Percentiles rank a stretch among this genome's conserved stretches.
Conservation (phyloP, 345 rosid genomes). For the Dovyalis caffra region DNA sequence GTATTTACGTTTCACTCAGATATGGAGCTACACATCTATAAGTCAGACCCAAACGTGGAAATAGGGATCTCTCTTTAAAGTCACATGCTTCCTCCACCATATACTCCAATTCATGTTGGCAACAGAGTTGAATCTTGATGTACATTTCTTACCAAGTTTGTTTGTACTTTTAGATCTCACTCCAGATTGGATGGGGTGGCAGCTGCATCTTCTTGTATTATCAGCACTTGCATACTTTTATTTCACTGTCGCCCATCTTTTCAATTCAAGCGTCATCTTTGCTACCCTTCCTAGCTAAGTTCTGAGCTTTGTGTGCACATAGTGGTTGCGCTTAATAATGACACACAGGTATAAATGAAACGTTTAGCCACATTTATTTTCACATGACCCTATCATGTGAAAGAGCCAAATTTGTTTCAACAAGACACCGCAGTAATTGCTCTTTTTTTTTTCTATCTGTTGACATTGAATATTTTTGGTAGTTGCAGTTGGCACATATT, state of each 20-base stretch:
- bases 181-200: neutral
- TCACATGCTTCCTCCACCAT: neutral
- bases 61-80: neutral
- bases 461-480: neutral
- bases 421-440: neutral
- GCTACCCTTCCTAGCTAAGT: neutral
- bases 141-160: neutral
- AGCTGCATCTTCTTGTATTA: neutral
- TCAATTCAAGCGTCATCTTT: neutral
- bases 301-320: neutral
- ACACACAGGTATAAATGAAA: neutral
- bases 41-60: neutral
- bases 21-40: neutral
- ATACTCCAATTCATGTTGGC: neutral
- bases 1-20: neutral
- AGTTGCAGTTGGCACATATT: neutral
- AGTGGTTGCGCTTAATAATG: neutral
- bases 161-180: too few relatives aligned
- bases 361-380: neutral
- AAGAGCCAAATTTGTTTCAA: neutral
- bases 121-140: neutral
- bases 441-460: neutral
- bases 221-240: too few relatives aligned
- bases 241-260: neutral
- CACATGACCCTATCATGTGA: neutral